A percentile compares a stretch with the other conserved stretches of the same genome.
phyloP scores from a whole-genome alignment of 2,329 filamentous ascomycete genomes.

The Xylaria multiplex region DNA sequence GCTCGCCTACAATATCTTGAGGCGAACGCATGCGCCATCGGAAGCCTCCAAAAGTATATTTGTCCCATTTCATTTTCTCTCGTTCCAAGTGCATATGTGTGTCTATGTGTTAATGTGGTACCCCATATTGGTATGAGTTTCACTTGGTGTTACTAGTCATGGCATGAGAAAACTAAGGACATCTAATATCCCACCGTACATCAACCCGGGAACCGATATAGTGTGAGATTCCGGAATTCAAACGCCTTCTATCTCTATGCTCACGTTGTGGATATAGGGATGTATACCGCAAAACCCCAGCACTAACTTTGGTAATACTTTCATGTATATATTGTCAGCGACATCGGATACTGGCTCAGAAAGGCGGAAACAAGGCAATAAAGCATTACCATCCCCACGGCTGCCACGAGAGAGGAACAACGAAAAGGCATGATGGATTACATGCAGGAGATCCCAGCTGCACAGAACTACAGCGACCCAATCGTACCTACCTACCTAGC shows the following conservation, averaged over 20 bases:
- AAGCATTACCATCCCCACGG: too few relatives aligned
- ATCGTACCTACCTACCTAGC: background rate
- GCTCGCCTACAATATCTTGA: constrained; percentile 22
- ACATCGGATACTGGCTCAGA: background rate
- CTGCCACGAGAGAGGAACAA: background rate
- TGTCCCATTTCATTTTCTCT: constrained; percentile 13
- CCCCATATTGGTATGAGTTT: too few relatives aligned
- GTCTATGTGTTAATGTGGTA: background rate
- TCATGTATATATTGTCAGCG: background rate
- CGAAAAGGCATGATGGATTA: too few relatives aligned
- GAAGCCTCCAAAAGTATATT: constrained; percentile 26
- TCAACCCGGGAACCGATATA: background rate
- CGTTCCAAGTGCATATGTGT: constrained; percentile 2
- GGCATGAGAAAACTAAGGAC: background rate
- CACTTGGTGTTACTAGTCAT: too few relatives aligned
- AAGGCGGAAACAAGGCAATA: background rate
- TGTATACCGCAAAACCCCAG: background rate
- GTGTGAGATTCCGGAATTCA: background rate
- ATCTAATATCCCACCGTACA: background rate
- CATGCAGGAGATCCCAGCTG: background rate
- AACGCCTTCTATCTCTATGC: background rate
- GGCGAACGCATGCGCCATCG: constrained; percentile 21
- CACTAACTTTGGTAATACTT: background rate
- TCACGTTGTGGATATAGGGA: background rate
- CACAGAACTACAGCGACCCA: background rate